Percentiles rank a stretch among this genome's conserved stretches.
phyloP scores from a whole-genome alignment of 2,329 filamentous ascomycete species.

The Torrubiellomyces zombiae region DNA sequence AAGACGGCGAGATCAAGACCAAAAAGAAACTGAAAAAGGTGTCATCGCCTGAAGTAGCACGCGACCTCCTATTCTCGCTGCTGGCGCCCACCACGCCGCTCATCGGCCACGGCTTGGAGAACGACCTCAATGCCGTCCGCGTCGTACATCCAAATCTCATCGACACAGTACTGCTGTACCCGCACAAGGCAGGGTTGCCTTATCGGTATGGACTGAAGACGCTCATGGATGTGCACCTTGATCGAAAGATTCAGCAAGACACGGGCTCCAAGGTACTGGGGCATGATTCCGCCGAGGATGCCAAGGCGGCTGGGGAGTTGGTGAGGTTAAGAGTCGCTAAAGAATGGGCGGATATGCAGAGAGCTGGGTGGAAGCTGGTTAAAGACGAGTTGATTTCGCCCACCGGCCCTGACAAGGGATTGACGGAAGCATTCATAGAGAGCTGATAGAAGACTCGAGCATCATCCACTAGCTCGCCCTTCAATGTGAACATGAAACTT shows the following conservation, averaged over 20 bases:
- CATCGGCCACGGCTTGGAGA: slow-evolving; percentile 87
- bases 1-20: slow-evolving; percentile 9
- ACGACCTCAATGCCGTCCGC: slow-evolving; percentile 75
- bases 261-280: slow-evolving; percentile 35
- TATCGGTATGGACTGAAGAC: slow-evolving; percentile 61
- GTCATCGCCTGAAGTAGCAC: slow-evolving; percentile 55
- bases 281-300: slow-evolving; percentile 88
- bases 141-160: slow-evolving; percentile 73
- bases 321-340: slow-evolving; percentile 54
- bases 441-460: too few relatives aligned
- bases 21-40: slow-evolving; percentile 50
- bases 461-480: slow-evolving; percentile 14
- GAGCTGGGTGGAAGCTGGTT: slow-evolving; percentile 48
- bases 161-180: slow-evolving; percentile 74
- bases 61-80: slow-evolving; percentile 58
- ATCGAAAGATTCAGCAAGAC: slow-evolving; percentile 63
- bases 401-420: slow-evolving; percentile 8
- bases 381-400: slow-evolving; percentile 30
- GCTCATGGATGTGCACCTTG: slow-evolving; percentile 53
- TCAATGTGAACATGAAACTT: too few relatives aligned
- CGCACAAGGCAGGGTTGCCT: slow-evolving; percentile 61
- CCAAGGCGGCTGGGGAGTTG: slow-evolving; percentile 73
- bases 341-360: slow-evolving; percentile 51
- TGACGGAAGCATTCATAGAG: slow-evolving; percentile 24
- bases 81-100: slow-evolving; percentile 65